Evolutionary conservation across 2,329 filamentous ascomycete species (phyloP).

Genomic region (Verticillium klebahnii): DNA sequence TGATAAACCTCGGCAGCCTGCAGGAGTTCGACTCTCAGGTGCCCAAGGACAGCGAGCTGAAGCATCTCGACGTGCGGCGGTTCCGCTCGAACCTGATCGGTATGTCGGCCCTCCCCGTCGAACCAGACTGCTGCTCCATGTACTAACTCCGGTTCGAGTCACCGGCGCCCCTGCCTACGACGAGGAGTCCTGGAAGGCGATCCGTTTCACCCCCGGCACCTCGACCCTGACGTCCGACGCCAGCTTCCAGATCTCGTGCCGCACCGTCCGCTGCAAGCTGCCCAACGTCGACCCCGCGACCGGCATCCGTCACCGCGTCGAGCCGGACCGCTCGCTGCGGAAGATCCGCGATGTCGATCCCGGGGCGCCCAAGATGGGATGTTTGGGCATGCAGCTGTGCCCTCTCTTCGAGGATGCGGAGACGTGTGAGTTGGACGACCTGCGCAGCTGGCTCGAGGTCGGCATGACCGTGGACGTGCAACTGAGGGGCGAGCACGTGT

Average conservation of each 20-base stretch:
- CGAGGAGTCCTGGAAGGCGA: conserved; percentile 65
- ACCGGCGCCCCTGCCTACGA: conserved; percentile 59
- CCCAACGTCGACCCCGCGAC: conserved; percentile 64
- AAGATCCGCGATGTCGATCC: conserved; percentile 56
- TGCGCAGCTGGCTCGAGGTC: conserved; percentile 45
- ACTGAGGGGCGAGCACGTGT: conserved; percentile 39
- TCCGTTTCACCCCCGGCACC: conserved; percentile 45
- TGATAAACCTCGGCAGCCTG: conserved; percentile 62
- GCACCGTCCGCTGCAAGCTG: conserved; percentile 64
- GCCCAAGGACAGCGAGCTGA: conserved; percentile 40
- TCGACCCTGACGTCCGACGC: conserved; percentile 39
- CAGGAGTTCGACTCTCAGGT: conserved; percentile 55
- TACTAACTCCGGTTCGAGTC: conserved; percentile 30
- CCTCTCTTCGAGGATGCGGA: conserved; percentile 40
- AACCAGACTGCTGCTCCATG: no score
- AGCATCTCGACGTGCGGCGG: conserved; percentile 54
- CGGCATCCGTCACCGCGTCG: conserved; percentile 47
- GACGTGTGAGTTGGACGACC: conserved; percentile 14
- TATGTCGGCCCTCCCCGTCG: conserved; percentile 20
- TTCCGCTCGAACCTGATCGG: conserved; percentile 71
- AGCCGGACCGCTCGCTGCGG: conserved; percentile 56
- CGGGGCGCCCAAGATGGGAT: conserved; percentile 51
- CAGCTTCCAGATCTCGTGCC: conserved; percentile 54
- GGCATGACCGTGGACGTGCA: conserved; percentile 52
- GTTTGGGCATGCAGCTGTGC: conserved; percentile 63